phyloP scores from a whole-genome alignment of 768 basidiomycete species.

The Rhizopogon vulgaris region DNA sequence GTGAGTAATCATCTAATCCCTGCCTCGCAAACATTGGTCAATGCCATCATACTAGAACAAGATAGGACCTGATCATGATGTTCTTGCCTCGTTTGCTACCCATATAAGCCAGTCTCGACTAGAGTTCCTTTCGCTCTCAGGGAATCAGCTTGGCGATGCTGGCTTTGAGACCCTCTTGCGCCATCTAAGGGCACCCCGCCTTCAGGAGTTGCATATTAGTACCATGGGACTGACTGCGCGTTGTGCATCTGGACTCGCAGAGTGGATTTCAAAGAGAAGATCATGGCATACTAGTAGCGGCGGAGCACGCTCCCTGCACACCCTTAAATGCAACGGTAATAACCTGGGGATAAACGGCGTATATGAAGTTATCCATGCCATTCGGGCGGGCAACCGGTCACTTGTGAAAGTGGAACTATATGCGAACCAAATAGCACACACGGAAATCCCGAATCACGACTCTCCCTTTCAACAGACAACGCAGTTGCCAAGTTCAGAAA shows the following conservation, averaged over 20 bases:
- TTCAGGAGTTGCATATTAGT: conserved; percentile 50
- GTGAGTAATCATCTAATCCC: conserved; percentile 30
- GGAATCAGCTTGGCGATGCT: conserved; percentile 44
- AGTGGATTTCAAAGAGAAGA: conserved; percentile 41
- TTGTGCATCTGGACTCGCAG: conserved; percentile 38
- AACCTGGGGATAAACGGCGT: conserved; percentile 42
- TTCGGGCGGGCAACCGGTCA: conserved; percentile 44
- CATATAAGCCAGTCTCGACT: conserved; percentile 52
- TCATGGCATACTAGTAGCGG: conserved; percentile 1
- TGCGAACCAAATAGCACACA: conserved; percentile 30
- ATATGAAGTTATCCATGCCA: conserved; percentile 39
- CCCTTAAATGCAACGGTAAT: conserved; percentile 55
- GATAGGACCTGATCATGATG: conserved; percentile 31
- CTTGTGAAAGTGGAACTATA: conserved; percentile 46
- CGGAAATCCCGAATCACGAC: conserved; percentile 9
- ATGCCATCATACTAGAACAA: conserved; percentile 32
- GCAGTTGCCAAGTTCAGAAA: conserved; percentile 12
- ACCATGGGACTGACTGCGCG: conserved; percentile 37
- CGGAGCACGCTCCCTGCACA: conserved; percentile 36
- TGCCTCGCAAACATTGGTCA: conserved; percentile 6
- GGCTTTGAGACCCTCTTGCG: conserved; percentile 48
- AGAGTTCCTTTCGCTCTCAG: conserved; percentile 43
- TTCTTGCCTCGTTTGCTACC: conserved; percentile 34
- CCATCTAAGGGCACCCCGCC: conserved; percentile 35
- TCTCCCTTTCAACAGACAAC: conserved; percentile 8